Percentiles rank a stretch among this genome's conserved stretches.
Evolutionary conservation across 495 filamentous ascomycete genomes (phyloP).

Genomic region (Bacidia rubella): DNA sequence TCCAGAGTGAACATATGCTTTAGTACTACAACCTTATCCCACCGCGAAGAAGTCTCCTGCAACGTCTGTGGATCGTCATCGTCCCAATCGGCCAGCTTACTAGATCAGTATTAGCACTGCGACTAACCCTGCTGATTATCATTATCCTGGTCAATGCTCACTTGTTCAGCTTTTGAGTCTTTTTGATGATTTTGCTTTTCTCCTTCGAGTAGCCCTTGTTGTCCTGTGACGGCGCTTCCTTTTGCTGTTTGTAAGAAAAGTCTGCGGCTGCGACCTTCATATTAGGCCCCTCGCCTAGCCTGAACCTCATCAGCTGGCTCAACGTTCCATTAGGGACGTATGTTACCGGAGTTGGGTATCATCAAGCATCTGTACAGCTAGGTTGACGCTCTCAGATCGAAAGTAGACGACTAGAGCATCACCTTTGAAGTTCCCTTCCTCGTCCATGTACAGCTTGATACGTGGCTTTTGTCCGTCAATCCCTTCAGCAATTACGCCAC

Average conservation of each 20-base stretch:
- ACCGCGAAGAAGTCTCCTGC: constrained; percentile 44
- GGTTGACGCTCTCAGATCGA: constrained; percentile 74
- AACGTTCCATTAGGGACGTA: constrained; percentile 21
- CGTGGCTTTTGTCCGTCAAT: constrained; percentile 73
- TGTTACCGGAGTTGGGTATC: constrained; percentile 73
- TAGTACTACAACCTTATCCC: constrained; percentile 72
- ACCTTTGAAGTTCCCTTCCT: constrained; percentile 75
- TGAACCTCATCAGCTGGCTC: background rate
- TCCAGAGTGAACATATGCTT: constrained; percentile 89
- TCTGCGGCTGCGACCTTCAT: constrained; percentile 83
- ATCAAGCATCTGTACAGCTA: constrained; percentile 85
- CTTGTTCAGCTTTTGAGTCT: constrained; percentile 72
- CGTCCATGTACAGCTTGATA: constrained; percentile 85
- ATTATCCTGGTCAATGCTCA: constrained; percentile 20
- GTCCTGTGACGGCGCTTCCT: constrained; percentile 40
- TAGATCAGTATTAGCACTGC: constrained; percentile 20
- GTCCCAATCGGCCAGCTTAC: constrained; percentile 85
- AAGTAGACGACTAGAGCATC: constrained; percentile 91
- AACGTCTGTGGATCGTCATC: constrained; percentile 62
- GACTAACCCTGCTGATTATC: background rate
- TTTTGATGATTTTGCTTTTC: constrained; percentile 76
- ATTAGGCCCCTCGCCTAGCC: constrained; percentile 20
- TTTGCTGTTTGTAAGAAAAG: constrained; percentile 67
- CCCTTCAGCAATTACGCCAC: constrained; percentile 86
- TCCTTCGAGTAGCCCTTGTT: constrained; percentile 22